Base-by-base conservation (phyloP, 371 early-diverging fungal species). In the Apophysomyces ossiformis region DNA sequence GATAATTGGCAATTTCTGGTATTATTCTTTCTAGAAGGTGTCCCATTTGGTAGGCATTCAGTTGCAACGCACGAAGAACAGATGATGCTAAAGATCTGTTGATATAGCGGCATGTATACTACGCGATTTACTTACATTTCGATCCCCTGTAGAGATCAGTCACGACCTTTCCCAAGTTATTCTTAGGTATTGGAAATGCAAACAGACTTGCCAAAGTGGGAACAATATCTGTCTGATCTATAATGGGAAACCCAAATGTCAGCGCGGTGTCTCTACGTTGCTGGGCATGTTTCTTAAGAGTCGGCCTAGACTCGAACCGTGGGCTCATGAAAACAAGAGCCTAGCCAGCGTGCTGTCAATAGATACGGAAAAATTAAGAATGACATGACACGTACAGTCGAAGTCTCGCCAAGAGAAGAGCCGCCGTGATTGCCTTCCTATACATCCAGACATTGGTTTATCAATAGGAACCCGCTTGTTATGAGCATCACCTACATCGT, bases 151-250 rank as follows among this genome's bases (percentile, higher is more conserved):
- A 86, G 8, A 92, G 61, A 43, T 92, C 90, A 0, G 89, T 86
- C 37, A 95, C 90, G 1, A 94, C 44, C 26, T 85, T 84, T 15
- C 99, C 99, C 12, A 98, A 78, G 68, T 86, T 97, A 71, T 95
- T 95, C 70, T 89, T 91, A 5, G 99, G 98, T 26, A 96, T 93
- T 0, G 97, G 97, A 15, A 95, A 74, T 4, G 92, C 93, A 67
- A 96, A 78, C 43, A 96, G 72, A 7, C 88, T 67, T n/a, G 94
- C 81, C 13, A 98, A 69, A 0, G 97, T 96, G 4, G 97, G 92
- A 0, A 95, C 96, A 21, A 97, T 56, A 66, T 95, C 96, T 41
- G 95, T 89, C 69, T 98, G 99, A 46, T 89, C 88, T 37, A 96
- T 67, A 2, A 77, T 58, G 11, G 78, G 77, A 63, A 63, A 66